Base-by-base conservation (phyloP, 352 stramenopile genomes). In the Phytopythium montanum region DNA sequence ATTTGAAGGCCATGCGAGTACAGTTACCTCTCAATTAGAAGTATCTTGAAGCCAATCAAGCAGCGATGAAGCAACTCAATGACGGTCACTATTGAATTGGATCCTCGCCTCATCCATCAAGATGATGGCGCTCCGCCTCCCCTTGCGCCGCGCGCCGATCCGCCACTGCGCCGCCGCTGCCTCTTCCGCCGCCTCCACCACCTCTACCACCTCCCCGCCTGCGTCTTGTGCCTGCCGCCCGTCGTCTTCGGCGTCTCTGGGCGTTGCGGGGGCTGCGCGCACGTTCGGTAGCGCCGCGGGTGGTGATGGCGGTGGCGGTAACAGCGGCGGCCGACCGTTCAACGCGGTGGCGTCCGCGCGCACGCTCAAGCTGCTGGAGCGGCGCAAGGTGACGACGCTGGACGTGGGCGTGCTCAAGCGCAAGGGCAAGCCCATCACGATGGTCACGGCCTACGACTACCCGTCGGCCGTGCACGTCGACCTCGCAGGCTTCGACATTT, bases 401-500 rank as follows among this genome's bases (percentile, higher is more conserved):
- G 85, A 95, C 61, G 72, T 95, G 23, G 79, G 82, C 63, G 88
- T 93, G 66, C 81, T 92, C 65, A 97, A 98, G 75, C 79, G 90
- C 69, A 97, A 97, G 66, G 88, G 91, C 31, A 94, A 98, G 49
- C 97, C 97, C 48, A 99, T 99, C 61, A 98, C 92, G n/a, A 99
- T 99, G 96, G 92, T 99, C 25, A 99, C 97, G 31, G 97, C 97
- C 6, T 99, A 99, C 70, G 94, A 99, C 73, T 99, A 98, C 73
- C 97, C 85, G 38, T 94, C 81, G 13, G 96, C 97, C 0, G 83
- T 99, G 41, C 97, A 99, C 70, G 96, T 99, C n/a, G 96, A 98
- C 67, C 81, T 97, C 45, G 97, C 97, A 2, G 97, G 95, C 38
- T 98, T 99, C 59, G 97, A 99, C 68, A 89, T 99, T 5, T 60